Evolutionary conservation across 2,329 filamentous ascomycete genomes (phyloP).

Genomic region (Dactylellina parvicollis): DNA sequence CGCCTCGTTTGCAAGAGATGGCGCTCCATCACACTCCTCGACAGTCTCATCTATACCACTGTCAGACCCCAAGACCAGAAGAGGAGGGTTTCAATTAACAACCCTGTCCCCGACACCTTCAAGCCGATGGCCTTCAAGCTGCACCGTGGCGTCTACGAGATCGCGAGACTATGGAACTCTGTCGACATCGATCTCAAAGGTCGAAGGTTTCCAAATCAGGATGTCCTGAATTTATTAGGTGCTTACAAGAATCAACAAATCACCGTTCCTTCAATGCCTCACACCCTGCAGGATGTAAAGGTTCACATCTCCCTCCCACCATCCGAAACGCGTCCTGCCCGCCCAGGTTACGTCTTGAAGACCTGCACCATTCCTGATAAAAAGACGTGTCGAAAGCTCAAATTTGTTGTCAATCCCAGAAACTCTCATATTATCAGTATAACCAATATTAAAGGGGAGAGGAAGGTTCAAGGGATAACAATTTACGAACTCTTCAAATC

Average conservation of each 20-base stretch:
- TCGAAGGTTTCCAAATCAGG: background rate
- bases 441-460: background rate
- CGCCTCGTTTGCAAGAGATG: conserved; percentile 35
- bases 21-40: conserved; percentile 6
- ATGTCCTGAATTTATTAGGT: background rate
- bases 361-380: conserved; percentile 2
- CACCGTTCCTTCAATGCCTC: conserved; percentile 21
- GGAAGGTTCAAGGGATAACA: background rate
- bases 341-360: background rate
- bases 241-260: conserved; percentile 12
- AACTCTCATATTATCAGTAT: background rate
- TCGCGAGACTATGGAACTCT: background rate
- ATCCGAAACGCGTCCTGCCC: background rate
- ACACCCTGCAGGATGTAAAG: conserved; percentile 20
- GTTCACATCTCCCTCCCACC: conserved; percentile 6
- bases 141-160: conserved; percentile 21
- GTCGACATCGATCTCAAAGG: background rate
- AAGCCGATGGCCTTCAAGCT: conserved; percentile 13
- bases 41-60: background rate
- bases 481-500: conserved; percentile 4
- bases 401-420: background rate
- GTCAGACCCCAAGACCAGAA: background rate
- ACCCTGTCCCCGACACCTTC: background rate
- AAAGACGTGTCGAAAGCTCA: background rate
- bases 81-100: no score